Evolutionary conservation across 2,329 filamentous ascomycete genomes (phyloP).

Genomic region (Botrytis byssoidea): DNA sequence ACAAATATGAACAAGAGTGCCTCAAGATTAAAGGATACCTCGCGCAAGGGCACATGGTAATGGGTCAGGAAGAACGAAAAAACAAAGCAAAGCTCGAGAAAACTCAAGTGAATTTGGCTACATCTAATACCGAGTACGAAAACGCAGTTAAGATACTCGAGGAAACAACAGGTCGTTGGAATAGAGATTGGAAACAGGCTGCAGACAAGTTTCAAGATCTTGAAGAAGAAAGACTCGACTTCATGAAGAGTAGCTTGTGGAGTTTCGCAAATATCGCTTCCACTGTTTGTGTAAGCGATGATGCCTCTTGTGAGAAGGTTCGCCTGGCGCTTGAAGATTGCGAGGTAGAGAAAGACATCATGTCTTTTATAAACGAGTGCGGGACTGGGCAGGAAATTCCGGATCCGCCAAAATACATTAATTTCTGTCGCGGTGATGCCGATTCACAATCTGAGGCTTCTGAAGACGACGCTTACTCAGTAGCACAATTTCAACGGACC

Average conservation of each 20-base stretch:
- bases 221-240: slow-evolving; percentile 94
- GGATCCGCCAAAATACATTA: slow-evolving; percentile 96
- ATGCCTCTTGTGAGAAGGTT: slow-evolving; percentile 95
- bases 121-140: slow-evolving; percentile 91
- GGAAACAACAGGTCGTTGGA: slow-evolving; percentile 94
- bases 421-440: slow-evolving; percentile 89
- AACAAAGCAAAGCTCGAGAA: slow-evolving; percentile 99
- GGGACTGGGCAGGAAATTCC: slow-evolving; percentile 97
- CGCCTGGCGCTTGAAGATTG: slow-evolving; percentile 89
- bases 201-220: slow-evolving; percentile 99
- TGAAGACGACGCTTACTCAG: slow-evolving; percentile 86
- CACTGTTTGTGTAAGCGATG: slow-evolving; percentile 96
- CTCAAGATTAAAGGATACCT: slow-evolving; percentile 98
- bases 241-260: slow-evolving; percentile 97
- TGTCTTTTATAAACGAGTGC: slow-evolving; percentile 78
- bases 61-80: slow-evolving; percentile 98
- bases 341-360: slow-evolving; percentile 95
- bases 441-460: slow-evolving; percentile 81
- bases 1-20: slow-evolving; percentile 96
- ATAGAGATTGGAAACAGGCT: slow-evolving; percentile 95
- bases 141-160: slow-evolving; percentile 88
- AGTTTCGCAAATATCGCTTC: slow-evolving; percentile 96
- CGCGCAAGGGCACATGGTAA: slow-evolving; percentile 98
- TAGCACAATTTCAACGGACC: slow-evolving; percentile 90
- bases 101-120: slow-evolving; percentile 91